A percentile compares a stretch with the other conserved stretches of the same genome.
Conservation (phyloP, 1,284 basidiomycete species). For the Fomitiporia mediterranea region DNA sequence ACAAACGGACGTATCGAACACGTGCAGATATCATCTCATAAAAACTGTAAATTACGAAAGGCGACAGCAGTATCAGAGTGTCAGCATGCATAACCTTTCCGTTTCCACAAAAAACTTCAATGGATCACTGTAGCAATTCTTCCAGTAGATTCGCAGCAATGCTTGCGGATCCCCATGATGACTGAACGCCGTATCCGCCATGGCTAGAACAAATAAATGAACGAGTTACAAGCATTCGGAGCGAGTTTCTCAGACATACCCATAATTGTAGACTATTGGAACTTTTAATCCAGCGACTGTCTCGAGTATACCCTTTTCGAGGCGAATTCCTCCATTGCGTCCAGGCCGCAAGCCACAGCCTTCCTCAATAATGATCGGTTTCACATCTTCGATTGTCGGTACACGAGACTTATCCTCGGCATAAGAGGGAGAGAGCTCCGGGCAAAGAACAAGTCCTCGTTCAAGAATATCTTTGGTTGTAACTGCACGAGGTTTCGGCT, state of each 20-base stretch:
- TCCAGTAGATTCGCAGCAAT: conserved; percentile 52
- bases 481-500: conserved; percentile 52
- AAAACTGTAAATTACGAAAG: too few species aligned
- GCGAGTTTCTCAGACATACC: conserved; percentile 30
- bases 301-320: conserved; percentile 34
- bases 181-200: conserved; percentile 42
- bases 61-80: too few species aligned
- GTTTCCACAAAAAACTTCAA: too few species aligned
- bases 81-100: too few species aligned
- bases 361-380: conserved; percentile 57
- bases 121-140: conserved; percentile 30
- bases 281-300: conserved; percentile 25
- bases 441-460: conserved; percentile 51
- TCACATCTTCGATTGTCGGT: conserved; percentile 55
- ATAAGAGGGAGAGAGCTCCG: conserved; percentile 55
- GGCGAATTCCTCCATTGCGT: conserved; percentile 42
- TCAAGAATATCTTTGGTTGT: conserved; percentile 57
- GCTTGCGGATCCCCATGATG: conserved; percentile 42
- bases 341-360: conserved; percentile 53
- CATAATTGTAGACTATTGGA: conserved; percentile 44
- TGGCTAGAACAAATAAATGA: conserved; percentile 31
- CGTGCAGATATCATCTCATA: too few species aligned
- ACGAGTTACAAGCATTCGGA: conserved; percentile 24
- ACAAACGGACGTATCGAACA: too few species aligned
- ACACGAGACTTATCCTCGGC: conserved; percentile 36